Conservation (phyloP, 768 basidiomycete species). For the Omphalotus guepiniiformis region DNA sequence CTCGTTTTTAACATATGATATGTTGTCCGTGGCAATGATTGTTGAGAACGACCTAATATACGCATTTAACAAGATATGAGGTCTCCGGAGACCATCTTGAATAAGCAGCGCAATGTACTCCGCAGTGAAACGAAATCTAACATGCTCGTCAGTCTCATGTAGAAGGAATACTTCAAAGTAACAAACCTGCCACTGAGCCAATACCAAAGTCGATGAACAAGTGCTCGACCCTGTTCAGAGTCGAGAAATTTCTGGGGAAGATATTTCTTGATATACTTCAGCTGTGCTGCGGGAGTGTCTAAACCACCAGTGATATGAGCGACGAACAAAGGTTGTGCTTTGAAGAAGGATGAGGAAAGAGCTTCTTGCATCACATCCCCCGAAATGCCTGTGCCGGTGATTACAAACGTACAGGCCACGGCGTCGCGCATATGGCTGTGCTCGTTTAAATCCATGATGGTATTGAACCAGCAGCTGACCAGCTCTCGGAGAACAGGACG, state of each 20-base stretch:
- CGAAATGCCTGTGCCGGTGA: conserved; percentile 1
- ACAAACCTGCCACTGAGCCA: conserved; percentile 47
- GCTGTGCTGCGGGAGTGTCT: conserved; percentile 20
- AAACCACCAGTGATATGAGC: not conserved
- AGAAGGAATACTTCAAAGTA: conserved; percentile 14
- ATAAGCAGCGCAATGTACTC: conserved; percentile 14
- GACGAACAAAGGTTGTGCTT: not conserved
- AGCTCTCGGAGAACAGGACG: not conserved
- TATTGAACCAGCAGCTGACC: not conserved
- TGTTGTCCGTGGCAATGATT: too few relatives aligned
- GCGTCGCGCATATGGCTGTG: too few relatives aligned
- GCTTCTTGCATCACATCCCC: not conserved
- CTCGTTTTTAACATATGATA: too few relatives aligned
- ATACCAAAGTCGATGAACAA: conserved; percentile 37
- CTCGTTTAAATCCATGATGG: not conserved
- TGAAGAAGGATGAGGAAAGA: not conserved
- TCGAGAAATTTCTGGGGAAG: conserved; percentile 28
- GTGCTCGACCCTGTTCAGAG: conserved; percentile 24
- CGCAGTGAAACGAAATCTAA: conserved; percentile 42
- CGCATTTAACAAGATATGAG: not conserved
- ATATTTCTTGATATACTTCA: conserved; percentile 33
- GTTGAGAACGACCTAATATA: not conserved
- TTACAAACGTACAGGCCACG: not conserved
- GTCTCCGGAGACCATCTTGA: not conserved
- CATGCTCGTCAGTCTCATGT: not conserved